Conservation (phyloP, 2,329 filamentous ascomycete species). For the Colletotrichum plurivorum region DNA sequence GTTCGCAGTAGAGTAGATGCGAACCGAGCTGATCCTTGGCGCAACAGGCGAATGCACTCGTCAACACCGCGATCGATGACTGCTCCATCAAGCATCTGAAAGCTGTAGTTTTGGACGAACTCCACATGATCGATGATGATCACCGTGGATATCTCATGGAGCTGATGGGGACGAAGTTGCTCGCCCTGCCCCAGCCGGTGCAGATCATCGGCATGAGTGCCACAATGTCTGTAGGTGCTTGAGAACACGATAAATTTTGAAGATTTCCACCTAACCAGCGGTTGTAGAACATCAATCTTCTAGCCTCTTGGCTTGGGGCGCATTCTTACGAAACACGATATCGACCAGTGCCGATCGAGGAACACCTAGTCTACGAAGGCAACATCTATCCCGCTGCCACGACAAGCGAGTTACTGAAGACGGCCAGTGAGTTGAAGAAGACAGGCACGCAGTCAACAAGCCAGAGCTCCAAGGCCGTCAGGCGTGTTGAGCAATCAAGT, state of each 20-base stretch:
- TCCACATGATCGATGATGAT: constrained; percentile 87
- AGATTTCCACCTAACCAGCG: background rate
- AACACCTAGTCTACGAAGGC: constrained; percentile 81
- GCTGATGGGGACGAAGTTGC: constrained; percentile 79
- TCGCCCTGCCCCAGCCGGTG: constrained; percentile 76
- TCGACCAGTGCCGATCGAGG: constrained; percentile 81
- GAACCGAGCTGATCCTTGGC: constrained; percentile 10
- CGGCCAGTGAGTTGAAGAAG: constrained; percentile 65
- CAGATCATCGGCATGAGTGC: constrained; percentile 87
- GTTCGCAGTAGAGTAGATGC: background rate
- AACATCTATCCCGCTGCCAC: constrained; percentile 74
- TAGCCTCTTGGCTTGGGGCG: constrained; percentile 79
- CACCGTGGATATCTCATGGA: constrained; percentile 83
- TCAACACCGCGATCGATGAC: constrained; percentile 82
- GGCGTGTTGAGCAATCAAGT: constrained; percentile 67
- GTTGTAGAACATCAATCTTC: constrained; percentile 75
- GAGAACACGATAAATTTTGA: background rate
- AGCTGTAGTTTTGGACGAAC: constrained; percentile 80
- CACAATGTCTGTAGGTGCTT: constrained; percentile 74
- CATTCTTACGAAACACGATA: constrained; percentile 82
- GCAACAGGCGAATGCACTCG: constrained; percentile 77
- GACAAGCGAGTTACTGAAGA: constrained; percentile 71
- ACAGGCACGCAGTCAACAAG: constrained; percentile 50
- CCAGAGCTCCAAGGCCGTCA: constrained; percentile 55
- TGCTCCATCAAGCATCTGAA: constrained; percentile 75